phyloP scores from a whole-genome alignment of 345 rosid genomes.

The Abelmoschus esculentus region DNA sequence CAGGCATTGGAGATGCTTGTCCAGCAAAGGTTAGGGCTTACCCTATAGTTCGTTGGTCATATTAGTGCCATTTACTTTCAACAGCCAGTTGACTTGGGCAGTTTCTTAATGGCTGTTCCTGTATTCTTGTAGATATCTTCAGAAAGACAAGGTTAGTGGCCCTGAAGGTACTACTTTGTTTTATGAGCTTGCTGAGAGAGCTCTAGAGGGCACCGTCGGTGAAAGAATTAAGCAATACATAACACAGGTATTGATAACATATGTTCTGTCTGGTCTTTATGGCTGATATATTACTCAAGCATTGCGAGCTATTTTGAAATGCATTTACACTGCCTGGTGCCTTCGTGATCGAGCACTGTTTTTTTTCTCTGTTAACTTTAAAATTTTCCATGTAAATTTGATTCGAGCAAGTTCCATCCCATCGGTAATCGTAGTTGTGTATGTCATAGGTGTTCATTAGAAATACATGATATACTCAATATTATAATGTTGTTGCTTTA shows the following conservation, averaged over 20 bases:
- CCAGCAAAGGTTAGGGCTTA: conserved; percentile 58
- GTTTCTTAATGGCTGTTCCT: background rate
- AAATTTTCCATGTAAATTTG: too few species aligned
- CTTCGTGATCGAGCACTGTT: too few species aligned
- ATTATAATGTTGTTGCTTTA: background rate
- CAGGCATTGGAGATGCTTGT: conserved; percentile 73
- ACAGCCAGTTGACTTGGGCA: background rate
- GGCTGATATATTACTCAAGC: too few species aligned
- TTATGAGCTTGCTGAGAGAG: conserved; percentile 96
- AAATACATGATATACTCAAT: background rate
- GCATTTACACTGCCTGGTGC: too few species aligned
- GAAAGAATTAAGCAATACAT: conserved; percentile 64
- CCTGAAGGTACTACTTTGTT: conserved; percentile 69
- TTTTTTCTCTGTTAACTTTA: too few species aligned
- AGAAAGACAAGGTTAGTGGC: conserved; percentile 73
- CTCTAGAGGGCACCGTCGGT: conserved; percentile 52
- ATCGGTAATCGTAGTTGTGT: too few species aligned
- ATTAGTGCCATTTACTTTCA: conserved; percentile 5
- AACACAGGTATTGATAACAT: conserved; percentile 45
- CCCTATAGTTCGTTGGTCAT: conserved; percentile 3
- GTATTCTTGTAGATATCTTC: conserved; percentile 51
- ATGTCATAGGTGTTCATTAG: background rate
- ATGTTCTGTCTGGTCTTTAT: background rate
- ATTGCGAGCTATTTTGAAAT: too few species aligned
- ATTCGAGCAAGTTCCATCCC: too few species aligned